Base-by-base conservation (phyloP, 768 basidiomycete genomes). In the Termitomyces sp. region DNA sequence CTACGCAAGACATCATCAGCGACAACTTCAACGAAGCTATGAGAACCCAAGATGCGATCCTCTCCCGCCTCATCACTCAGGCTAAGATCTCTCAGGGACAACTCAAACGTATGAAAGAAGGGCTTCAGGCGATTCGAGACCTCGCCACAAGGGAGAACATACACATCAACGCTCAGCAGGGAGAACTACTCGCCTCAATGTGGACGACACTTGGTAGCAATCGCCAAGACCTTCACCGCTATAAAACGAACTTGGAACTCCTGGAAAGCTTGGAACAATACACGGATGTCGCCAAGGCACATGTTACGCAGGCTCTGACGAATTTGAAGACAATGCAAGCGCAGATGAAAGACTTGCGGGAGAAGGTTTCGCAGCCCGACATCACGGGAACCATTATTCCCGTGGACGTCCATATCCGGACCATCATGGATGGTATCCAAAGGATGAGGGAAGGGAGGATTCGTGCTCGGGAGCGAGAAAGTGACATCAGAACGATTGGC, bases 161-260 rank as follows among this genome's bases (percentile, higher is more conserved):
- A 2, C 57, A 72, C 45, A 68, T 77, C 11, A 65, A 67, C 2
- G 46, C 60, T 2, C 75, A 71, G 62, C 71, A 70, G 49, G 72
- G 72, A 8, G 65, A 77, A 49, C 67, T 84, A n/a, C 76, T 86
- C 56, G 74, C 76, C 1, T 66, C 77, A 43, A 74, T 84, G n/a
- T 84, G 83, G 84, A 81, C 83, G 34, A 67, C 29, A 32, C 66
- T 85, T 6, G 83, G 83, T 1, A 74, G 79, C 25, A 84, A 85
- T 63, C 70, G 66, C n/a, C 66, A 60, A 45, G 60, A 70, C 36
- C 60, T 81, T 54, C 70, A 68, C 15, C 68, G 71, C 15, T 73
- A 76, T 58, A 66, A 74, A 38, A 63, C 67, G 25, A 76, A 80
- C 59, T 70, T 77, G 14, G 67, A 59, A 29, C 69, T 85, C 46